phyloP scores from a whole-genome alignment of 176 grass and related monocot genomes.

The Ensete glaucum region DNA sequence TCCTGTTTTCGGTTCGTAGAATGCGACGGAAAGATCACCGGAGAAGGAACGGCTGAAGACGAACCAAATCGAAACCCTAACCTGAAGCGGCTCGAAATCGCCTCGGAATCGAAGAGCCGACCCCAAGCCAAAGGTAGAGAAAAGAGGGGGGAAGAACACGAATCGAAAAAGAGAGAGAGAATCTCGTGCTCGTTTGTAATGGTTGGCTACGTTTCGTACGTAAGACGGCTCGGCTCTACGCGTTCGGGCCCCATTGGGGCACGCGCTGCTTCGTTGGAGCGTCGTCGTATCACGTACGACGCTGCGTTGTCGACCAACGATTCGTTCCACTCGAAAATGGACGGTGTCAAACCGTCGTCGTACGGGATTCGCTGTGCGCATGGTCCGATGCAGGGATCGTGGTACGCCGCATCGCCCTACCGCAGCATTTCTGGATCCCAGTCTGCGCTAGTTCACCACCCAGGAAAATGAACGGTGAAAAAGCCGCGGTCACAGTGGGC shows the following conservation, averaged over 20 bases:
- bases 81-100: conserved; percentile 36
- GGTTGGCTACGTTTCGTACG: not conserved
- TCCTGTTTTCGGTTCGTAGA: not conserved
- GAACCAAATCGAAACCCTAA: conserved; percentile 25
- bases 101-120: conserved; percentile 38
- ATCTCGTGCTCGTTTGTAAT: not conserved
- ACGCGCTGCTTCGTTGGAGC: too few relatives aligned
- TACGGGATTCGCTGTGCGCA: not conserved
- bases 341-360: not conserved
- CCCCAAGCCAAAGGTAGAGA: not conserved
- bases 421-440: too few relatives aligned
- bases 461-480: too few relatives aligned
- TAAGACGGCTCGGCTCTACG: not conserved
- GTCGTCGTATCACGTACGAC: too few relatives aligned
- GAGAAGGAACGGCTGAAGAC: not conserved
- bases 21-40: conserved; percentile 23
- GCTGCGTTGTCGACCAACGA: not conserved
- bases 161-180: not conserved
- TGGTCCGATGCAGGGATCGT: not conserved
- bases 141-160: not conserved
- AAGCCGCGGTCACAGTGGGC: too few relatives aligned
- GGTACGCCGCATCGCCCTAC: too few relatives aligned
- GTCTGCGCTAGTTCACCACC: too few relatives aligned
- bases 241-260: too few relatives aligned
- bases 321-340: not conserved